Base-by-base conservation (phyloP, 768 basidiomycete species). In the Tulasnella sp. region DNA sequence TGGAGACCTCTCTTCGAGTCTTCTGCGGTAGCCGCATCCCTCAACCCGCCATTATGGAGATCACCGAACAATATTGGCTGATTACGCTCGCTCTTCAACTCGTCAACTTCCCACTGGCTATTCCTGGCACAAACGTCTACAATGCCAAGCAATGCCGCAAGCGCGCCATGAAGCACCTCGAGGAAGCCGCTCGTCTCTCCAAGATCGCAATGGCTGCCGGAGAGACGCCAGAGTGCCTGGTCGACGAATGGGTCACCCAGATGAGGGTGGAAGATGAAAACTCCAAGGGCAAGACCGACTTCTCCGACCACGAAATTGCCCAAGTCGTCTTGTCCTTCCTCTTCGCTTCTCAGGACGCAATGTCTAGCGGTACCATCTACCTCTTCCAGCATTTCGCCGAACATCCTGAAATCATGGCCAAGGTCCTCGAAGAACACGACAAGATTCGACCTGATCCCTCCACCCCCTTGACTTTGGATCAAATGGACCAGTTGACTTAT, bases 311-410 rank as follows among this genome's bases (percentile, higher is more conserved):
- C 79, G 97, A 99, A 84, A 99, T 99, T 89, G 95, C 93, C 37
- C 93, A 97, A 91, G 96, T 97, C 81, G 84, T 99, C 52, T 91
- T 99, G 81, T 95, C 93, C 14, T 99, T 99, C 90, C 85, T 99
- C 74, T 98, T 98, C 81, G 97, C 94, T 1, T 92, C 91, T 34
- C 94, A 97, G 85, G 97, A 99, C 82, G 97, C 97, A 69, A 99
- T 99, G 97, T 94, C 93, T 82, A 95, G 93, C 77, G 96, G 96
- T 71, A 85, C 98, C 80, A 95, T 97, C 81, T 98, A 94, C 83
- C 92, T 90, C 49, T 97, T 99, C 89, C 97, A 99, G 84, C 94
- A 96, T 83, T 87, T 97, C 45, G 93, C 93, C 64, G 97, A 99
- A 83, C 87, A 93, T 82, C 97, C 97, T 0, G 92, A 95, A 34